Evolutionary conservation across 352 stramenopile genomes (phyloP), one percentile per base, ranked within the genome.

Genomic region (Phytophthora nicotianae): DNA sequence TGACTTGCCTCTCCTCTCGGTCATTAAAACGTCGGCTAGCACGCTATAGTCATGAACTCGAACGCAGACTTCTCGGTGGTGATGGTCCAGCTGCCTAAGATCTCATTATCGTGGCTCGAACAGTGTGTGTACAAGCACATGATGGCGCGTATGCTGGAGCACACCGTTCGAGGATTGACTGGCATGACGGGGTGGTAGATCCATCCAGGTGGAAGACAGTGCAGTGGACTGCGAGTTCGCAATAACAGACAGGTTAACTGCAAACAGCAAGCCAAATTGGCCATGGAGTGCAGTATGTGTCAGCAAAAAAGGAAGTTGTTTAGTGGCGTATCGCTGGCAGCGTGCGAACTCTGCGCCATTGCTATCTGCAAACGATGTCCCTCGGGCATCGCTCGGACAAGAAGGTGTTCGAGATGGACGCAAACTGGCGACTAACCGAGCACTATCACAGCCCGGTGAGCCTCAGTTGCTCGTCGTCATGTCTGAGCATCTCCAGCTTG

Each of bases 241-340:
- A 65, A 59, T 19, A 5, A 5, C 21, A 63, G 23, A 21, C 65
- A 68, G 17, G 56, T 65, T 29, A 48, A 60, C 5, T 55, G 63
- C 11, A 50, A 68, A 23, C 52, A 65, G 19, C 57, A 68, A 46
- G 21, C 33, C 27, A 58, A 60, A n/a, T n/a, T 32, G 21, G 53
- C 64, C n/a, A 62, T 67, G 38, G 54, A 72, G 53, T 84, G 75
- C 50, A 61, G 20, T 2, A 63, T 84, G 49, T 84, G 75, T 52
- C 62, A 64, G 0, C 65, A 75, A 42, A 71, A 65, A 35, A 74
- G 68, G 41, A 75, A 74, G 49, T 37, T 68, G 1, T 79, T 80
- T 19, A 61, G 55, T 26, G 52, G 65, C 14, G 52, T 47, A 10
- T 42, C 66, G 3, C 60, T 84, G 17, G 49, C 52, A 9, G 61